Evolutionary conservation across 805 yeast species (phyloP).

Genomic region (Wickerhamiella cacticola): DNA sequence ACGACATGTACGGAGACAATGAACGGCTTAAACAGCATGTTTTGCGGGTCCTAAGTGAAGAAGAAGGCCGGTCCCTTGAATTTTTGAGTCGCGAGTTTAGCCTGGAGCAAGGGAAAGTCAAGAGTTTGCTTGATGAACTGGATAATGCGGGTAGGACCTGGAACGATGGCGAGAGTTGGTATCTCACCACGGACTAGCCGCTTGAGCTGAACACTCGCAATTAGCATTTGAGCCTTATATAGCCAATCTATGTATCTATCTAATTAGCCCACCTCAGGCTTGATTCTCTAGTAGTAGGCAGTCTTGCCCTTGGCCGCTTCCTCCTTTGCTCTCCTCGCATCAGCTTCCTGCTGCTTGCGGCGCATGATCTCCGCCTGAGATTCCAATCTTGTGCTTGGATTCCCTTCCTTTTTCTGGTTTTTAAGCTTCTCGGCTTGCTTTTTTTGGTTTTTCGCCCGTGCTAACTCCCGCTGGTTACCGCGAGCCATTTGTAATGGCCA

Average conservation of each 20-base stretch:
- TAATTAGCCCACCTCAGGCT: too few relatives aligned
- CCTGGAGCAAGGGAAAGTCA: constrained; percentile 8
- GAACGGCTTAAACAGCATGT: neutral
- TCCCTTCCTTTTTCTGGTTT: constrained; percentile 67
- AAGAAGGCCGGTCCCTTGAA: neutral
- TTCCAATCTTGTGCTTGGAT: constrained; percentile 75
- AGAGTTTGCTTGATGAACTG: neutral
- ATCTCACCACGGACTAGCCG: neutral
- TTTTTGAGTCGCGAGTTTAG: constrained; percentile 13
- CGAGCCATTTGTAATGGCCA: constrained; percentile 51
- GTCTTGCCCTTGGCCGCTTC: constrained; percentile 7
- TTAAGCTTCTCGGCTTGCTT: constrained; percentile 47
- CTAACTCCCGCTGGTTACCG: constrained; percentile 93
- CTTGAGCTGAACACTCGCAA: neutral
- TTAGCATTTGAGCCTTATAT: neutral
- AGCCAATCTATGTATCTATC: too few relatives aligned
- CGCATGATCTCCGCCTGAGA: constrained; percentile 83
- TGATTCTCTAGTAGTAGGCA: neutral
- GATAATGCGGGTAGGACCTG: constrained; percentile 1
- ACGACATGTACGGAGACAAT: constrained; percentile 1
- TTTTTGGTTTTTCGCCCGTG: constrained; percentile 77
- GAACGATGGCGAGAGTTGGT: neutral
- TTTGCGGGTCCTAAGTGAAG: constrained; percentile 7
- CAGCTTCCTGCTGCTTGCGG: constrained; percentile 74
- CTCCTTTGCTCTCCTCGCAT: constrained; percentile 24